These are phyloP conservation scores for Monilinia aucupariae DNA, from an alignment of 2,329 filamentous ascomycete genomes.

Conservation along the genomic window DNA sequence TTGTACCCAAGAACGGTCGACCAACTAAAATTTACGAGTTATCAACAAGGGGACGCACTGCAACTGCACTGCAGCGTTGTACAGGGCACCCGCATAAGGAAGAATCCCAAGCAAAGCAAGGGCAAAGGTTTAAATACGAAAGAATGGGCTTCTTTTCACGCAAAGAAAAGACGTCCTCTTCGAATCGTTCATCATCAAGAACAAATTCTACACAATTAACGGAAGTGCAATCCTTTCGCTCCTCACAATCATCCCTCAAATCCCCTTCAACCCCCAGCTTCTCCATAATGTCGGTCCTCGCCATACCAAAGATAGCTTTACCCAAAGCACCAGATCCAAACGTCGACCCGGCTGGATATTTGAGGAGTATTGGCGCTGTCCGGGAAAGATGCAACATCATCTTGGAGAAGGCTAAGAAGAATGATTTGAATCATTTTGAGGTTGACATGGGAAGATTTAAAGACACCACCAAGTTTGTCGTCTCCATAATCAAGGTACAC, in stretches of 20 bases:
- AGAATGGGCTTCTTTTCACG: constrained; percentile 34
- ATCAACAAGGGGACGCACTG: constrained; percentile 6
- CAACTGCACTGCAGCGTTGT: neutral
- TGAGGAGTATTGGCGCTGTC: constrained; percentile 83
- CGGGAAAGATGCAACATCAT: constrained; percentile 63
- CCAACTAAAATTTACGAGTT: neutral
- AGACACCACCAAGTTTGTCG: constrained; percentile 63
- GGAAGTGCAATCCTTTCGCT: constrained; percentile 24
- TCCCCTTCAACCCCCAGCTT: constrained; percentile 30
- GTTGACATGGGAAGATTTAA: constrained; percentile 65
- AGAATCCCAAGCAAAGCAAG: constrained; percentile 9
- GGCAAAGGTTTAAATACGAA: constrained; percentile 4
- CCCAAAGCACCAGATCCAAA: constrained; percentile 82
- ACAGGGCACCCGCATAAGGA: constrained; percentile 12
- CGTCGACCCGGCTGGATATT: constrained; percentile 82
- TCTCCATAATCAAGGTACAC: constrained; percentile 67
- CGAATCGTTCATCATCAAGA: constrained; percentile 23
- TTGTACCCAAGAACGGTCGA: constrained; percentile 2
- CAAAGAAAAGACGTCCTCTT: constrained; percentile 30
- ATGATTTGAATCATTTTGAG: constrained; percentile 64
- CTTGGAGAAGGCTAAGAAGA: constrained; percentile 59
- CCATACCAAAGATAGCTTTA: constrained; percentile 70
- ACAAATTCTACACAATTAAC: constrained; percentile 29
- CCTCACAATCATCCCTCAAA: constrained; percentile 28
- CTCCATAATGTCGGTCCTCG: constrained; percentile 34